Evolutionary conservation across 1,139 yeast species (phyloP).

Genomic region (Sugiyamaella japonica): DNA sequence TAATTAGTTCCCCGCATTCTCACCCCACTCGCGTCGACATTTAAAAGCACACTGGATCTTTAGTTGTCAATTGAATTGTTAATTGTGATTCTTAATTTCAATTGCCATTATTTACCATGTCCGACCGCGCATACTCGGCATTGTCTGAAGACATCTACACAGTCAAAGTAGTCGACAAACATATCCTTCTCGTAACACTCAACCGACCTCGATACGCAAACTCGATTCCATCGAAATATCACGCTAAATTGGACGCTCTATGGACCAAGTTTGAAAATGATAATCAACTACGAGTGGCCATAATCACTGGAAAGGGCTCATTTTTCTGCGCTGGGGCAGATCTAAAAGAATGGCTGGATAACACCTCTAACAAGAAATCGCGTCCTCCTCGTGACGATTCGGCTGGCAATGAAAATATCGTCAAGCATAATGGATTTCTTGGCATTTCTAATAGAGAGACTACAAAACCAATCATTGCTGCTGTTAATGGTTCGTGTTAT

Average conservation of each 20-base stretch:
- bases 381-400: slow-evolving; percentile 2
- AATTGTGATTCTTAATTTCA: no score
- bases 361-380: background rate
- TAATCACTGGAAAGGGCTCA: slow-evolving; percentile 37
- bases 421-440: slow-evolving; percentile 32
- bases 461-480: slow-evolving; percentile 38
- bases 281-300: slow-evolving; percentile 33
- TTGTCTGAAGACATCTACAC: slow-evolving; percentile 25
- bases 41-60: no score
- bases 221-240: slow-evolving; percentile 29
- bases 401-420: background rate
- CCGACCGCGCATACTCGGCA: background rate
- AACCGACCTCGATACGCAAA: slow-evolving; percentile 31
- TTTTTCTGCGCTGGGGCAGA: slow-evolving; percentile 40
- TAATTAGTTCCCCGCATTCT: slow-evolving; percentile 4
- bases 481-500: slow-evolving; percentile 37
- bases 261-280: slow-evolving; percentile 38
- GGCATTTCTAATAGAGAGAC: slow-evolving; percentile 36
- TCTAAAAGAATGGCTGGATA: slow-evolving; percentile 25
- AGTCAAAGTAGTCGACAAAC: slow-evolving; percentile 25
- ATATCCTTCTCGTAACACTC: slow-evolving; percentile 32
- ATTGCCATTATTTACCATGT: background rate
- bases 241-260: slow-evolving; percentile 25
- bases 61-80: no score
- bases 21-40: background rate